Conservation (phyloP, 805 yeast genomes). For the Brettanomyces nanus region DNA sequence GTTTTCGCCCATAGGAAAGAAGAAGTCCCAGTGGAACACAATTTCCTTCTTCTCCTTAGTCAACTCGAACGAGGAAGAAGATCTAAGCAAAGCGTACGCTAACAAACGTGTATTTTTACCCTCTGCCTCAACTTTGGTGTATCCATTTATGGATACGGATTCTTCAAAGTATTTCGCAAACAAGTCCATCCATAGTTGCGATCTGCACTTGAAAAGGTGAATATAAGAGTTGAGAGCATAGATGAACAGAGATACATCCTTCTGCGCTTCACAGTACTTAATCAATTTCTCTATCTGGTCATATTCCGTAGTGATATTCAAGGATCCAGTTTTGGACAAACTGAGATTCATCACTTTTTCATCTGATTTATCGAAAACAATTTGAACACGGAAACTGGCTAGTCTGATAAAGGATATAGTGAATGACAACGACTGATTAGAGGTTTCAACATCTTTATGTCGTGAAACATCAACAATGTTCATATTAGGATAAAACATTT, state of each 20-base stretch:
- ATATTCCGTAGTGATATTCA: constrained; percentile 6
- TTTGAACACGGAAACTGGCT: not conserved
- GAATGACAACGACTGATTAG: not conserved
- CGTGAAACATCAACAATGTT: constrained; percentile 9
- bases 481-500: constrained; percentile 23
- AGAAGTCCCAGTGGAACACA: constrained; percentile 1
- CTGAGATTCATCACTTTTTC: constrained; percentile 3
- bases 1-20: not conserved
- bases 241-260: constrained; percentile 19
- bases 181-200: constrained; percentile 14
- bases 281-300: constrained; percentile 12
- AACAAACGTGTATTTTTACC: constrained; percentile 2
- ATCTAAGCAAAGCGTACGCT: constrained; percentile 6
- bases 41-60: not conserved
- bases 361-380: constrained; percentile 7
- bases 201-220: constrained; percentile 12
- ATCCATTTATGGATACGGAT: constrained; percentile 11
- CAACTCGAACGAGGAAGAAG: constrained; percentile 6
- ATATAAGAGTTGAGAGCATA: constrained; percentile 18
- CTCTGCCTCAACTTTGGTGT: not conserved
- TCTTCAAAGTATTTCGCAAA: constrained; percentile 8
- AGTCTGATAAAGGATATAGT: not conserved
- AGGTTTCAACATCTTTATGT: not conserved
- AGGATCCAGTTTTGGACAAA: not conserved
- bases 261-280: constrained; percentile 5